A percentile compares a stretch with the other conserved stretches of the same genome.
Evolutionary conservation across 148 eudicot genomes (phyloP).

Genomic region (Cornus florida): DNA sequence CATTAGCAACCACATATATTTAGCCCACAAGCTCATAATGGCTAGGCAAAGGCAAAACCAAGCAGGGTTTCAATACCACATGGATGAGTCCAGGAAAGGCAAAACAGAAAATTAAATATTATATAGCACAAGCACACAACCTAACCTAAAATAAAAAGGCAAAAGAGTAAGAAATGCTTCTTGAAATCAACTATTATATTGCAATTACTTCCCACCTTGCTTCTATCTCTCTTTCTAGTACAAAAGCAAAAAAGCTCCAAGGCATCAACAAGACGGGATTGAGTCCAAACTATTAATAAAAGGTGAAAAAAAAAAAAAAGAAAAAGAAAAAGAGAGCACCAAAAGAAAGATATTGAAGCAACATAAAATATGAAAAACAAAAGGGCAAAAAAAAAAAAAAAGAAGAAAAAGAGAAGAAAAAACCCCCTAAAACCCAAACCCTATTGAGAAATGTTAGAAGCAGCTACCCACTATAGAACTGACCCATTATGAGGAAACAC

Average conservation of each 20-base stretch:
- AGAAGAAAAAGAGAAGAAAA: neutral
- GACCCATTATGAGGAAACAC: slow-evolving; percentile 10
- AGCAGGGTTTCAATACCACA: too few relatives aligned
- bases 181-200: slow-evolving; percentile 11
- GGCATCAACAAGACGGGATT: slow-evolving; percentile 19
- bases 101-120: too few relatives aligned
- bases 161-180: neutral
- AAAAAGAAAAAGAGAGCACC: neutral
- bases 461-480: slow-evolving; percentile 17
- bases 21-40: too few relatives aligned
- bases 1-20: too few relatives aligned
- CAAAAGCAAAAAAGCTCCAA: slow-evolving; percentile 1
- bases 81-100: too few relatives aligned
- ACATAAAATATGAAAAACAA: neutral
- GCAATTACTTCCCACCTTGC: slow-evolving; percentile 22
- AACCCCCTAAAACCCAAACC: slow-evolving; percentile 13
- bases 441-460: slow-evolving; percentile 15
- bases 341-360: neutral
- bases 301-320: neutral
- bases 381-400: neutral
- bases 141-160: too few relatives aligned
- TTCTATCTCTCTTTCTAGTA: slow-evolving; percentile 7
- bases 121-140: too few relatives aligned
- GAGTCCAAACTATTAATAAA: slow-evolving; percentile 10
- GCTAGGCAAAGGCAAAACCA: too few relatives aligned